Base-by-base conservation (phyloP, 1,139 yeast species). In the Taiozyma sp. region DNA sequence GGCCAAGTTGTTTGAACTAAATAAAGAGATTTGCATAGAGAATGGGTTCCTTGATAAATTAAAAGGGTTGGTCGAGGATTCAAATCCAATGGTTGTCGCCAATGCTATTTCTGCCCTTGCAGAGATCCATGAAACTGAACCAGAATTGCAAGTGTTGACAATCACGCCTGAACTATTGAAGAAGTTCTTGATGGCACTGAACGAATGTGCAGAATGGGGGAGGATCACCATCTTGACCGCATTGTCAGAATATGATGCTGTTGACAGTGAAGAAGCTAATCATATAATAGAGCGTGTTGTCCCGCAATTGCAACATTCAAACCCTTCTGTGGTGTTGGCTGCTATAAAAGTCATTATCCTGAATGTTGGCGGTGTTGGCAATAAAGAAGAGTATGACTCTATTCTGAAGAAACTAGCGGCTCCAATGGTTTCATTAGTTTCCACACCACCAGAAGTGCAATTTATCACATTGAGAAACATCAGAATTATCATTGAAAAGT, bases 141-240 rank as follows among this genome's bases (percentile, higher is more conserved):
- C 88, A 51, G 67, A 71, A 50, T 66, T 73, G 58, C 57, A 71
- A 35, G 79, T 69, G 53, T 72, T 68, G 58, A 71, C 64, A 61
- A 73, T 68, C 60, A 74, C 56, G 53, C 70, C 68, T 61, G 47
- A 16, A 65, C 79, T 45, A 47, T 74, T 87, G 50, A 81, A 81
- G 57, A 85, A 79, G 65, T 76, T 93, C 54, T 74, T 95, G 54
- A 75, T 83, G 58, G 96, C 97, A 30, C 75, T 95, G 58, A 91
- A 91, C 68, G 99, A 95, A 70, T 93, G 98, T 70, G 91, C 98
- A 1, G 99, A 95, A 71, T 95, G 99, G 99, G 99, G 99, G 7
- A 80, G 99, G 63, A 87, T 93, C 58, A 83, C 97, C 2, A 88
- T 95, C 46, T 75, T 95, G 57, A 80, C 88, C 2, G 90, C 97